Conservation (phyloP, 1,139 yeast species). For the Zhuliangozyma blackwelliae region DNA sequence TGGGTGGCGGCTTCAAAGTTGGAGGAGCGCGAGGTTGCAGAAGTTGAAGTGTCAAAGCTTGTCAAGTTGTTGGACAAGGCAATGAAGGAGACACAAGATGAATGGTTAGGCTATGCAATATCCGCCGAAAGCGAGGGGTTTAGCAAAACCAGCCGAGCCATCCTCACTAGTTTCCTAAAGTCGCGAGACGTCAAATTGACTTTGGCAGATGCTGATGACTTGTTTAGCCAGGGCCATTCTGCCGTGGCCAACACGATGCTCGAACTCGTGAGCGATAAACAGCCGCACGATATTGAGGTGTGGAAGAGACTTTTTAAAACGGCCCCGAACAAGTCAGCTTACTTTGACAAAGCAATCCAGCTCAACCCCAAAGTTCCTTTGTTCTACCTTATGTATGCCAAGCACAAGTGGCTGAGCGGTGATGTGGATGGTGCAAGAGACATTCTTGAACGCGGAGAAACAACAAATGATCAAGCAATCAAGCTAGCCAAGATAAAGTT, state of each 20-base stretch:
- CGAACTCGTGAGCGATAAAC: conserved; percentile 39
- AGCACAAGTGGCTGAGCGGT: conserved; percentile 54
- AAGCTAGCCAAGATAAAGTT: conserved; percentile 73
- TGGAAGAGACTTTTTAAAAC: conserved; percentile 56
- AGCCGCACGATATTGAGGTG: conserved; percentile 44
- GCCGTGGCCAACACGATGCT: conserved; percentile 46
- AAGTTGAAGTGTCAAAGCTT: conserved; percentile 31
- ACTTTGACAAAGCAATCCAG: conserved; percentile 49
- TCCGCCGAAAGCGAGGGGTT: conserved; percentile 35
- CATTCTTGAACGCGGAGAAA: conserved; percentile 26
- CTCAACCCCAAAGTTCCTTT: conserved; percentile 46
- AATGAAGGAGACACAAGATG: conserved; percentile 35
- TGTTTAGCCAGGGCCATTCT: conserved; percentile 19
- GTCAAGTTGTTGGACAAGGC: conserved; percentile 50
- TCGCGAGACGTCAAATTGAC: not conserved
- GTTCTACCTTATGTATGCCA: conserved; percentile 67
- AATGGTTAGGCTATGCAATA: conserved; percentile 44
- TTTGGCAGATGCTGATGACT: conserved; percentile 33
- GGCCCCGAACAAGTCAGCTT: conserved; percentile 29
- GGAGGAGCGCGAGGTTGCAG: conserved; percentile 53
- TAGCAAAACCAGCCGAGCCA: conserved; percentile 33
- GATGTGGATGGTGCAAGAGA: conserved; percentile 51
- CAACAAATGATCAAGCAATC: conserved; percentile 41
- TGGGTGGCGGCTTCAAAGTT: conserved; percentile 72
- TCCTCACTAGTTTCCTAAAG: conserved; percentile 22